Base-by-base conservation (phyloP, 2,329 filamentous ascomycete species). In the Aspergillus sp. region DNA sequence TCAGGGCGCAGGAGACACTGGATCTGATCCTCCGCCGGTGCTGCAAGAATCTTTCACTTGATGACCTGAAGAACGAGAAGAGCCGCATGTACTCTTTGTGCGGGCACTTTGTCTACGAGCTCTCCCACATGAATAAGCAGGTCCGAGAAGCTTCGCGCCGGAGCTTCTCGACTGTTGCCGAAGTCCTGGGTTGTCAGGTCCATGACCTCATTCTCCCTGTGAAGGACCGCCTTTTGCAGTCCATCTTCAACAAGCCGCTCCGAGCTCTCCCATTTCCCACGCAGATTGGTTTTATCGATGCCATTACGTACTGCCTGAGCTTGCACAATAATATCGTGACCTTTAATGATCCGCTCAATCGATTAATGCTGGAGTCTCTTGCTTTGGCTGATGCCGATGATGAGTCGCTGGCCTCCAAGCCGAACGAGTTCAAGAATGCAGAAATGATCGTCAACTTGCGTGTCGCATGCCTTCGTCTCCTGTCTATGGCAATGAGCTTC, bases 281-380 rank as follows among this genome's bases (percentile, higher is more conserved):
- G 2, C 96, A 99, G 78, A 99, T 99, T 67, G 96, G 95, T 4
- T 98, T 96, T 72, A 97, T 99, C 67, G 96, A 99, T 74, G 95
- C 95, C 1, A 92, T 99, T 72, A 97, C 92, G 0, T 99, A 96
- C 76, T 96, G 96, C 72, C 86, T 99, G 80, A 89, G 89, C 59
- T 83, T 99, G 52, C 94, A 96, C 74, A 88, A 89, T 52, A 90
- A 95, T 65, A 94, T 97, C 70, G 87, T 99, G 25, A 87, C 89
- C 7, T 97, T 98, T 74, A 95, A 97, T 66, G 94, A 98, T 53
- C 88, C 93, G 64, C 83, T 98, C 25, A 96, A 95, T 67, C 87
- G 95, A 48, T 81, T 99, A 45, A 84, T 99, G 61, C 91, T 96
- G 85, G 95, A 99, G 78, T 96, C 94, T 5, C 82, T 99, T 43